Conservation (phyloP, 1,284 basidiomycete species). For the Calocybe gambosa region DNA sequence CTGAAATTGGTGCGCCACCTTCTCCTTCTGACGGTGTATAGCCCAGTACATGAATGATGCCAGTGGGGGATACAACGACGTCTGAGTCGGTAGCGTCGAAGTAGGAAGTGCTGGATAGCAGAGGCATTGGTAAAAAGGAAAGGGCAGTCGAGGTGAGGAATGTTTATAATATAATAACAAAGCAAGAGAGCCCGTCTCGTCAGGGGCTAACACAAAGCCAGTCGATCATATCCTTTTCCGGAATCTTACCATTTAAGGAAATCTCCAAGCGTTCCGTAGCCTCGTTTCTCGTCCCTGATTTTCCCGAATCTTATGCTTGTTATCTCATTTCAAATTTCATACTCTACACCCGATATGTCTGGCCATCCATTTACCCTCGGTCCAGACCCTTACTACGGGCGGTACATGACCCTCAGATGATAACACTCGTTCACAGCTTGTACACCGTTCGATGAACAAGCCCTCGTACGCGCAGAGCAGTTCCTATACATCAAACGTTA, state of each 20-base stretch:
- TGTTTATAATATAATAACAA: conserved; percentile 6
- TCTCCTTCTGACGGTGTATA: conserved; percentile 59
- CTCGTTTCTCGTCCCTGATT: conserved; percentile 8
- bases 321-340: conserved; percentile 4
- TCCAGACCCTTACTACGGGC: conserved; percentile 59
- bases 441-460: conserved; percentile 57
- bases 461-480: conserved; percentile 48
- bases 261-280: conserved; percentile 14
- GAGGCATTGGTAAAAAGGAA: conserved; percentile 8
- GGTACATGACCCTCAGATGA: conserved; percentile 64
- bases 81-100: conserved; percentile 16
- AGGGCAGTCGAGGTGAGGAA: neutral
- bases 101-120: conserved; percentile 13
- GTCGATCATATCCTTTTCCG: conserved; percentile 9
- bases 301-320: neutral
- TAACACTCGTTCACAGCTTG: conserved; percentile 53
- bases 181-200: conserved; percentile 6
- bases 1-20: conserved; percentile 49
- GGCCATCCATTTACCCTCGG: conserved; percentile 42
- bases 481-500: conserved; percentile 27
- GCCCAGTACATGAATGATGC: conserved; percentile 53
- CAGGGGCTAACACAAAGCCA: conserved; percentile 8
- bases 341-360: conserved; percentile 17
- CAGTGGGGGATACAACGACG: conserved; percentile 36
- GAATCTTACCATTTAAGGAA: neutral